Percentiles rank a stretch among this genome's conserved stretches.
Conservation (phyloP, 2,329 filamentous ascomycete genomes). For the Clonostachys rosea region DNA sequence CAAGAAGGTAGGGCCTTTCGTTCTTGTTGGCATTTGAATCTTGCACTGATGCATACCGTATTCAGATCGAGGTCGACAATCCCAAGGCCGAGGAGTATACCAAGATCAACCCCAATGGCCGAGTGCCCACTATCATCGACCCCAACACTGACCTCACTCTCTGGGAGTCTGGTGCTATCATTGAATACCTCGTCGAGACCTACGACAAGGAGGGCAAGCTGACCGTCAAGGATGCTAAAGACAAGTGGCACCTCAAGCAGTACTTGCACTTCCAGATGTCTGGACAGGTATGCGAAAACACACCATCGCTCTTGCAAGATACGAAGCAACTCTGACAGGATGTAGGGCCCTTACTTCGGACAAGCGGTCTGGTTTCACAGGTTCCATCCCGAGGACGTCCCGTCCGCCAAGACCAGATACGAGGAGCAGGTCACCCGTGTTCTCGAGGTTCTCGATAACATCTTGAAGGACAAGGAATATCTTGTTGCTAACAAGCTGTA, state of each 20-base stretch:
- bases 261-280: slow-evolving; percentile 30
- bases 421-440: slow-evolving; percentile 19
- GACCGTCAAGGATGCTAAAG: slow-evolving; percentile 11
- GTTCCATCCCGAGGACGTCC: slow-evolving; percentile 18
- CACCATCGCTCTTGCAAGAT: neutral
- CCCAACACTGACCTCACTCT: slow-evolving; percentile 20
- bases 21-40: neutral
- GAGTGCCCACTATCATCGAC: slow-evolving; percentile 23
- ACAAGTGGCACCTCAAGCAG: slow-evolving; percentile 23
- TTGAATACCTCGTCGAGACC: slow-evolving; percentile 20
- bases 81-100: slow-evolving; percentile 15
- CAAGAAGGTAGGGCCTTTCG: slow-evolving; percentile 11
- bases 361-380: slow-evolving; percentile 22
- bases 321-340: neutral
- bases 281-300: slow-evolving; percentile 17
- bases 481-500: slow-evolving; percentile 26
- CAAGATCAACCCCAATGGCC: slow-evolving; percentile 26
- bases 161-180: slow-evolving; percentile 18
- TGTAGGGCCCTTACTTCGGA: slow-evolving; percentile 27
- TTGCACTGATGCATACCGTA: neutral
- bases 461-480: slow-evolving; percentile 24
- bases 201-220: slow-evolving; percentile 19
- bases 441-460: slow-evolving; percentile 19
- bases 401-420: slow-evolving; percentile 21
- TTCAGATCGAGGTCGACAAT: slow-evolving; percentile 11